Evolutionary conservation across 1,139 yeast genomes (phyloP), one percentile per base, ranked within the genome.

Genomic region (Fermentozyma sake): DNA sequence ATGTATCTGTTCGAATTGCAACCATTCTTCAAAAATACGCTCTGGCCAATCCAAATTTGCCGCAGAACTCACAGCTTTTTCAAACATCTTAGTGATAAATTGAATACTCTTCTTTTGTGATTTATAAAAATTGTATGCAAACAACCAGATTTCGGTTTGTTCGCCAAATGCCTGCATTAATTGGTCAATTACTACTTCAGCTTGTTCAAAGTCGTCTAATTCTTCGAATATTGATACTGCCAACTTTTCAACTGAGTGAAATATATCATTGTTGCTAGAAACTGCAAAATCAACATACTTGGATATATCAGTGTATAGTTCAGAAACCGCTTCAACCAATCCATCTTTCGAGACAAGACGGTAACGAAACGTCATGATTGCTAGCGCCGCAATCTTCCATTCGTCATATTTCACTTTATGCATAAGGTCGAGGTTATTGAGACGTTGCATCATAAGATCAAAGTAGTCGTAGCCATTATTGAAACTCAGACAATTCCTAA

Each of bases 81-180:
- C 41, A 28, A 69, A 58, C 1, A 68, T 32, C 3, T 35, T 40
- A 0, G 46, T 31, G 1, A 61, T 56, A 40, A 18, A 52, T 39
- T 24, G 16, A 6, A 17, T 16, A 22, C 31, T 25, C 10, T 23
- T 14, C 3, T 20, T 20, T 14, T 28, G 19, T 7, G 21, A 9
- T 9, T 45, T 48, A 33, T 66, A 72, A 49, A 68, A 62, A 5
- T 61, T 57, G 23, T 54, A 47, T 6, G 65, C 63, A 29, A 51
- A 58, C 6, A 74, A 34, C 82, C 82, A 78, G 7, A 67, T 57
- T 14, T 68, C 75, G 10, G 63, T 46, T 34, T 68, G 64, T 4
- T 43, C 33, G 0, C 48, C 36, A 30, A 57, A 67, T 1, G 32
- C 39, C 3, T 44, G 41, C 4, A 61, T 31, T 16, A 74, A 38